Conservation (phyloP, 2,329 filamentous ascomycete species). For the Chaetomium sp. region DNA sequence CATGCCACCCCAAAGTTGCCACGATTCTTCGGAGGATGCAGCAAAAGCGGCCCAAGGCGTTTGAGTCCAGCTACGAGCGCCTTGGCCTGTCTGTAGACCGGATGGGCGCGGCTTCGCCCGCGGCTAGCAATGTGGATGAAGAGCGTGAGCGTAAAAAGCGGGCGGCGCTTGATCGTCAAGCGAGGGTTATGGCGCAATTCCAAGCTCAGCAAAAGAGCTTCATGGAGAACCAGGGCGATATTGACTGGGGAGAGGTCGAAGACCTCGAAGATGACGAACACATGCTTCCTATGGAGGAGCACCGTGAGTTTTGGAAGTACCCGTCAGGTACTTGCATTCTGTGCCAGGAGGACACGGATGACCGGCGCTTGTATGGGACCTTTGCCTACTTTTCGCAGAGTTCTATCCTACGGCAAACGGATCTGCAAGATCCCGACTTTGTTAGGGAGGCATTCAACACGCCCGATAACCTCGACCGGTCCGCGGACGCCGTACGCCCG, state of each 20-base stretch:
- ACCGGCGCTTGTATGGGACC: conserved; percentile 81
- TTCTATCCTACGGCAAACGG: conserved; percentile 77
- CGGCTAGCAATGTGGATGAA: conserved; percentile 58
- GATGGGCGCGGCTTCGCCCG: conserved; percentile 77
- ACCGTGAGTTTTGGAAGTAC: conserved; percentile 79
- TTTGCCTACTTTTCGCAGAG: conserved; percentile 88
- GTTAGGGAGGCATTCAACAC: conserved; percentile 75
- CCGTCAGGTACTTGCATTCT: conserved; percentile 90
- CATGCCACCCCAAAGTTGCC: conserved; percentile 76
- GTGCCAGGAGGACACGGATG: conserved; percentile 93
- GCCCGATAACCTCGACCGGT: conserved; percentile 75
- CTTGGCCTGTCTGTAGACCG: conserved; percentile 67
- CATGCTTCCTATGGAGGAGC: conserved; percentile 51
- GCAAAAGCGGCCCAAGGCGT: conserved; percentile 69
- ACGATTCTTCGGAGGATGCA: conserved; percentile 79
- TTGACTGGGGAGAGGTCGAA: conserved; percentile 86
- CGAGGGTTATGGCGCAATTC: conserved; percentile 94
- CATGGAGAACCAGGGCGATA: conserved; percentile 75
- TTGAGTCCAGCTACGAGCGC: conserved; percentile 59
- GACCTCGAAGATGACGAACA: conserved; percentile 65
- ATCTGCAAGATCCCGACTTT: conserved; percentile 73
- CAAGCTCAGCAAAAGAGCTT: conserved; percentile 97
- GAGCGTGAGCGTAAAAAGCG: conserved; percentile 82
- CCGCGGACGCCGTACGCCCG: conserved; percentile 74
- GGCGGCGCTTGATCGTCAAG: conserved; percentile 81